Evolutionary conservation across 306 rosid genomes (phyloP).

Genomic region (Fragaria vesca): DNA sequence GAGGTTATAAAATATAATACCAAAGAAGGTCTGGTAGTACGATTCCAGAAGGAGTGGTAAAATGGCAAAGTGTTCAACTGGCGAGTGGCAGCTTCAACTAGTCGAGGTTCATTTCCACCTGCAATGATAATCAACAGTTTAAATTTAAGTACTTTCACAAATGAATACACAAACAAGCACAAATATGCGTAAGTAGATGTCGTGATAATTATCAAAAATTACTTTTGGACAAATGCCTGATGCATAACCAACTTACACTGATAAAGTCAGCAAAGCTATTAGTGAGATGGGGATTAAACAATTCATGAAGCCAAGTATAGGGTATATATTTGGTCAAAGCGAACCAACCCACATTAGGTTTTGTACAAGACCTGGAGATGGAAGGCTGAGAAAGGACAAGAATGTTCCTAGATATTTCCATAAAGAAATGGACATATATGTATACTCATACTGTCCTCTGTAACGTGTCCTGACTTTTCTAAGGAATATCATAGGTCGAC

Average conservation of each 20-base stretch:
- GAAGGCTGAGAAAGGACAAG: background rate
- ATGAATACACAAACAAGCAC: background rate
- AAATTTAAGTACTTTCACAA: background rate
- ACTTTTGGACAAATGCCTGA: background rate
- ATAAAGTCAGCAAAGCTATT: conserved; percentile 3
- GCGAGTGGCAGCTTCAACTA: conserved; percentile 75
- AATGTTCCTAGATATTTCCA: background rate
- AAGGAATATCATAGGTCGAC: background rate
- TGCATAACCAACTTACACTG: conserved; percentile 4
- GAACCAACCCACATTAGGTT: background rate
- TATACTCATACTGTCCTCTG: background rate
- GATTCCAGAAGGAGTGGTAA: conserved; percentile 99
- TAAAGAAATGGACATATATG: background rate
- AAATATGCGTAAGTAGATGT: background rate
- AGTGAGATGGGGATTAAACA: background rate
- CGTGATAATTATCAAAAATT: background rate
- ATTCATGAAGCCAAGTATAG: background rate
- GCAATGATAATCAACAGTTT: conserved; percentile 17
- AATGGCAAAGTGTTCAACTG: conserved; percentile 91
- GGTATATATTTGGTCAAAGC: background rate
- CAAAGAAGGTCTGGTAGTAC: conserved; percentile 91
- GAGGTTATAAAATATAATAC: conserved; percentile 41
- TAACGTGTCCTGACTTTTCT: background rate
- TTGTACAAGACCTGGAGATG: background rate
- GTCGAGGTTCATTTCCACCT: conserved; percentile 92